Conservation (phyloP, 1,139 yeast species). For the Oligophagozyma castellii region DNA sequence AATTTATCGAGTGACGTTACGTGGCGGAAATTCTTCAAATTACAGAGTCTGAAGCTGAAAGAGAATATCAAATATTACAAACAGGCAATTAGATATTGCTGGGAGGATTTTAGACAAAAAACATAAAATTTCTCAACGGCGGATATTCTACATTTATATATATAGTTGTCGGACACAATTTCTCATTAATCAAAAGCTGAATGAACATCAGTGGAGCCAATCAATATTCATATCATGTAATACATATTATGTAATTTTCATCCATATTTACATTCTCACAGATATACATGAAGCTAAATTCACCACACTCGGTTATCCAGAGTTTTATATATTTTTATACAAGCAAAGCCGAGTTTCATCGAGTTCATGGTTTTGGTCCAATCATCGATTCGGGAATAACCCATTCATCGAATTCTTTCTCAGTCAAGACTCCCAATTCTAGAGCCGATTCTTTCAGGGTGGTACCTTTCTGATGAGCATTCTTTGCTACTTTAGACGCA, state of each 20-base stretch:
- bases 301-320: too few species aligned
- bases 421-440: conserved; percentile 72
- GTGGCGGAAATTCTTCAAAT: background rate
- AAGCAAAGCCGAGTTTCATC: too few species aligned
- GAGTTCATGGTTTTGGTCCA: conserved; percentile 56
- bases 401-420: conserved; percentile 87
- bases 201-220: too few species aligned
- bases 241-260: too few species aligned
- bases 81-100: background rate
- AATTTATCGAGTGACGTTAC: background rate
- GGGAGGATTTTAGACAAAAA: conserved; percentile 1
- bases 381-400: conserved; percentile 97
- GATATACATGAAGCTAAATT: too few species aligned
- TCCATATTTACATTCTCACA: too few species aligned
- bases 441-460: conserved; percentile 90
- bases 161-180: too few species aligned
- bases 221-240: too few species aligned
- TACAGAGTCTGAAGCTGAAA: background rate
- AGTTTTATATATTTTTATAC: too few species aligned
- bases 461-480: conserved; percentile 95
- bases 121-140: too few species aligned
- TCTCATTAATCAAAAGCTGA: too few species aligned
- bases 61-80: background rate
- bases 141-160: too few species aligned
- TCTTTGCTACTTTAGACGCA: conserved; percentile 95